These are phyloP conservation scores for Bryum argenteum DNA, from an alignment of 225 moss, liverwort and hornwort genomes.

Conservation along the genomic window DNA sequence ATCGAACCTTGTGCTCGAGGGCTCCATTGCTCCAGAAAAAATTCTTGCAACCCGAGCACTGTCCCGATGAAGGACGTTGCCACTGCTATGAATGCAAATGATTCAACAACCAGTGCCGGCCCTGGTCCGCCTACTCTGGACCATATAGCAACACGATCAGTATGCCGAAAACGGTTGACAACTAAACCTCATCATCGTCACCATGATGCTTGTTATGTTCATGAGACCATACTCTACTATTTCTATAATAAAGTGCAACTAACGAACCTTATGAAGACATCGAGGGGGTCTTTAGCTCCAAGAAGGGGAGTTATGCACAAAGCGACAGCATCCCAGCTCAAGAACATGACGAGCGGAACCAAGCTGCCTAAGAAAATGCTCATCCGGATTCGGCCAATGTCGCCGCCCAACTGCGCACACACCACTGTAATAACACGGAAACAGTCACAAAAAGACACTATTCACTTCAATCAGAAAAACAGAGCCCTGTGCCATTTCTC, in stretches of 20 bases:
- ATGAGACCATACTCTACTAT: not conserved
- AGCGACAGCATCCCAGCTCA: constrained; percentile 67
- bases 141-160: constrained; percentile 25
- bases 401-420: constrained; percentile 64
- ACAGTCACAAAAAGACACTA: not conserved
- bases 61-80: constrained; percentile 68
- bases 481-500: not conserved
- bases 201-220: not conserved
- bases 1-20: constrained; percentile 42
- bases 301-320: constrained; percentile 50
- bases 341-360: constrained; percentile 61
- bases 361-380: constrained; percentile 58
- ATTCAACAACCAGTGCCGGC: constrained; percentile 53
- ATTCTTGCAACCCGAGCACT: constrained; percentile 62
- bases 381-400: constrained; percentile 57
- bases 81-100: constrained; percentile 53
- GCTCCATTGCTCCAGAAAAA: constrained; percentile 58
- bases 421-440: constrained; percentile 46
- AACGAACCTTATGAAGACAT: constrained; percentile 56
- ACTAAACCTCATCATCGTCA: too few species aligned
- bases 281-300: constrained; percentile 50
- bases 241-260: not conserved
- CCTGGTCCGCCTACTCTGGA: constrained; percentile 58
- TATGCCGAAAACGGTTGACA: not conserved
- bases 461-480: not conserved